Evolutionary conservation across 352 stramenopile genomes (phyloP).

Genomic region (Chrysophaeum taylorii): DNA sequence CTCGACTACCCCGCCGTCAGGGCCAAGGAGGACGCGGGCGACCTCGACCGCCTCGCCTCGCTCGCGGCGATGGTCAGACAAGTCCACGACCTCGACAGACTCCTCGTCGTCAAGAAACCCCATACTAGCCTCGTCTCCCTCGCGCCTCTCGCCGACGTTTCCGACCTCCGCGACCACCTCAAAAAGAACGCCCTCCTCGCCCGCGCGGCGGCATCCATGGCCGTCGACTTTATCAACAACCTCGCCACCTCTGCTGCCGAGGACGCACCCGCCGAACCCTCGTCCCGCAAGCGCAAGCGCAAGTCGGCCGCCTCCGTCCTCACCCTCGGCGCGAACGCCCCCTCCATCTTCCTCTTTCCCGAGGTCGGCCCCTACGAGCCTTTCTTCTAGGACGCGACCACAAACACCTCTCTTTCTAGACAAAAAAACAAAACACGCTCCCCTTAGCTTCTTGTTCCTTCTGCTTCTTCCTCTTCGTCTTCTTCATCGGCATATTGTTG

Average conservation of each 20-base stretch:
- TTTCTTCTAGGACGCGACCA: no score
- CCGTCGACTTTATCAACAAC: not conserved
- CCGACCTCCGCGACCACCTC: not conserved
- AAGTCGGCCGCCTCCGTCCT: not conserved
- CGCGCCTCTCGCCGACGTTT: not conserved
- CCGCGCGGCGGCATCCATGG: not conserved
- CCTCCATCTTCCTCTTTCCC: constrained; percentile 14
- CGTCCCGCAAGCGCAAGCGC: not conserved
- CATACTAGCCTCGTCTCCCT: not conserved
- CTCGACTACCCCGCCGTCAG: not conserved
- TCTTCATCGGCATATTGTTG: no score
- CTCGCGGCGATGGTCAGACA: not conserved
- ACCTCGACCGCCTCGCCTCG: not conserved
- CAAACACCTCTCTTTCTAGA: no score
- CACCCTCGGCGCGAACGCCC: not conserved
- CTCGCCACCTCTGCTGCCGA: not conserved
- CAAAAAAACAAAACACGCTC: no score
- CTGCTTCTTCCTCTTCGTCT: no score
- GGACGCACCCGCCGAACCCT: not conserved
- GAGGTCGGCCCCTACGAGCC: constrained; percentile 6
- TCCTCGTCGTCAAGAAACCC: not conserved
- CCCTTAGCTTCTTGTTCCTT: no score
- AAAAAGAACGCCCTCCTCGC: not conserved
- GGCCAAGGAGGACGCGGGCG: not conserved
- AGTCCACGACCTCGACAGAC: not conserved